phyloP scores from a whole-genome alignment of 495 filamentous ascomycete genomes.

The Sordaria brevicollis region DNA sequence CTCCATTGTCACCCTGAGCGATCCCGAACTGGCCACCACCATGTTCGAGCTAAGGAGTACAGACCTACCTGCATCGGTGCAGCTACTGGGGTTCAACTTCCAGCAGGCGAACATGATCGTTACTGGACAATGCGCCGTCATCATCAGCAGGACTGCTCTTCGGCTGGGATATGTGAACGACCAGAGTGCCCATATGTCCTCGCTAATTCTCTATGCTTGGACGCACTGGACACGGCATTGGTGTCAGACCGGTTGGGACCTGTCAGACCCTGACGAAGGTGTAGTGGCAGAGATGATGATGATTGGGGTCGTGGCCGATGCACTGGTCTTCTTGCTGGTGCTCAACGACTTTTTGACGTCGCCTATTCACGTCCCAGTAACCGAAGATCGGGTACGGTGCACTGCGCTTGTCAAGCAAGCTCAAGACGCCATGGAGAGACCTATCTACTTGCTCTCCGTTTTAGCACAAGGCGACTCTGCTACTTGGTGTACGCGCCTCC shows the following conservation, averaged over 20 bases:
- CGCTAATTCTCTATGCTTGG: conserved; percentile 13
- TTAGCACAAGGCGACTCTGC: not conserved
- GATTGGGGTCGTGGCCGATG: conserved; percentile 3
- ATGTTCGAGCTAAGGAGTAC: not conserved
- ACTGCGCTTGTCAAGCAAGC: not conserved
- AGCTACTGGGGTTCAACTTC: conserved; percentile 3
- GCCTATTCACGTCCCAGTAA: conserved; percentile 7
- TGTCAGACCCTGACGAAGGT: not conserved
- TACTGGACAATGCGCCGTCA: conserved; percentile 6
- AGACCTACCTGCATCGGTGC: not conserved
- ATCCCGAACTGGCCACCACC: conserved; percentile 1
- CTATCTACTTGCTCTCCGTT: conserved; percentile 1
- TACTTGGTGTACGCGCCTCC: not conserved
- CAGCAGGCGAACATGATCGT: conserved; percentile 7
- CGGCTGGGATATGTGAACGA: conserved; percentile 6
- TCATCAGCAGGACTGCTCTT: conserved; percentile 6
- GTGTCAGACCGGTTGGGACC: not conserved
- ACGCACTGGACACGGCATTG: conserved; percentile 8
- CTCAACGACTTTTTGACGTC: conserved; percentile 10
- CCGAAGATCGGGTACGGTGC: not conserved
- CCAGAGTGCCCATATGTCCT: not conserved
- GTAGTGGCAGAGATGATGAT: conserved; percentile 8
- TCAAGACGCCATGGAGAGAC: conserved; percentile 5
- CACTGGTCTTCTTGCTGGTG: conserved; percentile 5
- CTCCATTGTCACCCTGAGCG: not conserved